phyloP scores from a whole-genome alignment of 768 basidiomycete genomes.

The Pleurotus platypus region DNA sequence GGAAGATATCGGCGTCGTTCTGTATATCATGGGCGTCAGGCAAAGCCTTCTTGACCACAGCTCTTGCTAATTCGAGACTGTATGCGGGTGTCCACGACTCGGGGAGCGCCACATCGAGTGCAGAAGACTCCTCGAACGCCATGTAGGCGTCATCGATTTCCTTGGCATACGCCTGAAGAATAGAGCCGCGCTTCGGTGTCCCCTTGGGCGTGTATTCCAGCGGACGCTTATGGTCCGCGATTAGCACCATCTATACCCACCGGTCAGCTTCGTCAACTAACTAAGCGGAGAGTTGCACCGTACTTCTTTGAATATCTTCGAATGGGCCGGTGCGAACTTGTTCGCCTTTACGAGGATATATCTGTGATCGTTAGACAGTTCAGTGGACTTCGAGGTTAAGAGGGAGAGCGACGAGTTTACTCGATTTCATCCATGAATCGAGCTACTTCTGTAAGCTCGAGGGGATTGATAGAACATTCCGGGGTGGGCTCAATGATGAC shows the following conservation, averaged over 20 bases:
- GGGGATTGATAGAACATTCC: slow-evolving; percentile 19
- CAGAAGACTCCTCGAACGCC: slow-evolving; percentile 22
- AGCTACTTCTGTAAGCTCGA: slow-evolving; percentile 13
- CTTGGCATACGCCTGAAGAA: slow-evolving; percentile 17
- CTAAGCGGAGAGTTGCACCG: slow-evolving; percentile 12
- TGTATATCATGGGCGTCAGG: slow-evolving; percentile 14
- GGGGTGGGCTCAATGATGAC: slow-evolving; percentile 27
- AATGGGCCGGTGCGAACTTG: slow-evolving; percentile 19
- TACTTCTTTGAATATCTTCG: slow-evolving; percentile 25
- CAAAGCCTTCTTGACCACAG: slow-evolving; percentile 21
- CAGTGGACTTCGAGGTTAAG: slow-evolving; percentile 4
- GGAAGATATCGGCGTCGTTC: slow-evolving; percentile 28
- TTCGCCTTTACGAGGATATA: slow-evolving; percentile 19
- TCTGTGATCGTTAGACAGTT: slow-evolving; percentile 13
- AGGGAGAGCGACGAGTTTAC: slow-evolving; percentile 6
- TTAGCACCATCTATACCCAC: slow-evolving; percentile 16
- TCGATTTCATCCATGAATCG: slow-evolving; percentile 23
- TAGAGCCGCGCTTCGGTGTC: slow-evolving; percentile 21
- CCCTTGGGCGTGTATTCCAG: slow-evolving; percentile 28
- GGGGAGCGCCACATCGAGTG: slow-evolving; percentile 19
- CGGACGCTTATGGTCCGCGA: slow-evolving; percentile 24
- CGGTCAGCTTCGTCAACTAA: not conserved
- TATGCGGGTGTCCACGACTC: slow-evolving; percentile 3
- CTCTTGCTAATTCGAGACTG: slow-evolving; percentile 18
- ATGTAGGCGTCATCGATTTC: slow-evolving; percentile 19